Evolutionary conservation across 495 filamentous ascomycete genomes (phyloP).

Genomic region (Penicillium lividum): DNA sequence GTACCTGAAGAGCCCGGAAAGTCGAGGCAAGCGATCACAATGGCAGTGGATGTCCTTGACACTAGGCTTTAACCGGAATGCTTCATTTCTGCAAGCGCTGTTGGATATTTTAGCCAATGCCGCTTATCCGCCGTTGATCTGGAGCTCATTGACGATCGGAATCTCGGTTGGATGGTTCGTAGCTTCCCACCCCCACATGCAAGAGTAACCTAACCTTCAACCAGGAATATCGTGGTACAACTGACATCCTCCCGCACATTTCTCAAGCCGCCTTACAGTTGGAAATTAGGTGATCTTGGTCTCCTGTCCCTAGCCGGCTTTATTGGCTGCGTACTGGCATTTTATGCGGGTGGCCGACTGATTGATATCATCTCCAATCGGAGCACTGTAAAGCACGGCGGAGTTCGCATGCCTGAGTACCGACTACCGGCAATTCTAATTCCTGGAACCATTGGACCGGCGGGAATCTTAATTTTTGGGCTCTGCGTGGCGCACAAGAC

Average conservation of each 20-base stretch:
- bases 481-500: slow-evolving; percentile 30
- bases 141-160: slow-evolving; percentile 32
- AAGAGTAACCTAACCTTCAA: not conserved
- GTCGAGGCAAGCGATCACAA: slow-evolving; percentile 12
- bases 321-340: slow-evolving; percentile 32
- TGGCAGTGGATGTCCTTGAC: slow-evolving; percentile 32
- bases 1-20: slow-evolving; percentile 11
- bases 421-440: slow-evolving; percentile 32
- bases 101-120: slow-evolving; percentile 27
- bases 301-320: slow-evolving; percentile 34
- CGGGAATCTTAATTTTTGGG: slow-evolving; percentile 33
- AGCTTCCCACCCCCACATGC: not conserved
- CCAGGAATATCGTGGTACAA: slow-evolving; percentile 39
- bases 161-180: slow-evolving; percentile 35
- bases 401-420: slow-evolving; percentile 30
- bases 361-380: slow-evolving; percentile 36
- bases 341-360: slow-evolving; percentile 33
- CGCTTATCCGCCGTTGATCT: slow-evolving; percentile 33
- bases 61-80: slow-evolving; percentile 25
- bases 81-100: slow-evolving; percentile 27
- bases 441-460: slow-evolving; percentile 30
- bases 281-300: slow-evolving; percentile 28
- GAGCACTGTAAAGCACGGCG: slow-evolving; percentile 27
- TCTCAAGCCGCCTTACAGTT: slow-evolving; percentile 33
- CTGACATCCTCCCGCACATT: slow-evolving; percentile 33